These are phyloP conservation scores for Lactifluus pinguis DNA, from an alignment of 768 basidiomycete genomes.

Conservation along the genomic window DNA sequence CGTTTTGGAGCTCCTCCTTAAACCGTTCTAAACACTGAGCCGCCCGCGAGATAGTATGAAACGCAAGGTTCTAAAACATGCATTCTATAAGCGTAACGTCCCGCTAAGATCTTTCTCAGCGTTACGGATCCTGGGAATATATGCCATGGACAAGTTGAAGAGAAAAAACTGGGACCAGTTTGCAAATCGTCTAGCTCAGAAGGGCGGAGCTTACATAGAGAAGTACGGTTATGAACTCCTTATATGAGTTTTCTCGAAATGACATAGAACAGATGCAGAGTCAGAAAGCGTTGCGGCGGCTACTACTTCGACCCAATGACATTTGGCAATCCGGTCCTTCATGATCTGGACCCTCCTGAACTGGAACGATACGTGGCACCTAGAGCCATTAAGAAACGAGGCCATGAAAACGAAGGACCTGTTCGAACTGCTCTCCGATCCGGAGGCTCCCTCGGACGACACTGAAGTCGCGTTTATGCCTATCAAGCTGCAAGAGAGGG, in stretches of 20 bases:
- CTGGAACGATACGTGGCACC: no score
- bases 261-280: slow-evolving; percentile 8
- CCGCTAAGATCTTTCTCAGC: neutral
- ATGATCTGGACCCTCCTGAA: neutral
- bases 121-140: slow-evolving; percentile 1
- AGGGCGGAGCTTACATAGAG: neutral
- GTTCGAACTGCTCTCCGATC: no score
- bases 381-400: no score
- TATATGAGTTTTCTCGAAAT: neutral
- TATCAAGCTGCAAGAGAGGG: no score
- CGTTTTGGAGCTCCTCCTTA: neutral
- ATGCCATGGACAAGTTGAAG: slow-evolving; percentile 6
- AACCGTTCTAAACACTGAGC: neutral
- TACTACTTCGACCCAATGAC: neutral
- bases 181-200: neutral
- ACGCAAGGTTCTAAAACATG: slow-evolving; percentile 6
- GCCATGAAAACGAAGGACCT: no score
- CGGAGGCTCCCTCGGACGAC: no score
- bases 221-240: neutral
- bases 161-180: slow-evolving; percentile 7
- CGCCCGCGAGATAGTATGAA: neutral
- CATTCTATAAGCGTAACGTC: no score
- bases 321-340: neutral
- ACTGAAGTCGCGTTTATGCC: no score
- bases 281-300: neutral